These are phyloP conservation scores for Neopestalotiopsis rosae DNA, from an alignment of 2,329 filamentous ascomycete genomes.

Conservation along the genomic window DNA sequence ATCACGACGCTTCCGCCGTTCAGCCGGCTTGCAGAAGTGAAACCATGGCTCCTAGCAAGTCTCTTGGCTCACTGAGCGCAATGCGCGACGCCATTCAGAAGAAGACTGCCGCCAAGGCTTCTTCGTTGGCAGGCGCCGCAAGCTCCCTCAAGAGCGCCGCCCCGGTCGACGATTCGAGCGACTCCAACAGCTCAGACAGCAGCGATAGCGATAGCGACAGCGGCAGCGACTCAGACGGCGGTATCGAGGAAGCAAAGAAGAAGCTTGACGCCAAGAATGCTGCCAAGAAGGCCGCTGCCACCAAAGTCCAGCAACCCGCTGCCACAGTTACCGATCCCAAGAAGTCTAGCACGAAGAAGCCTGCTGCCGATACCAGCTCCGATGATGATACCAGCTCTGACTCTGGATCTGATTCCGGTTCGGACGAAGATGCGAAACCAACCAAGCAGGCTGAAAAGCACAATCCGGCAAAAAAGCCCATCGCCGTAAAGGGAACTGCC, in stretches of 20 bases:
- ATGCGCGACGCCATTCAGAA: slow-evolving; percentile 32
- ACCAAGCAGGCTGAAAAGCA: not conserved
- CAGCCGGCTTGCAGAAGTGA: not conserved
- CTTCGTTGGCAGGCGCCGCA: slow-evolving; percentile 23
- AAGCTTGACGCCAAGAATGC: slow-evolving; percentile 37
- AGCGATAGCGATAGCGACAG: slow-evolving; percentile 42
- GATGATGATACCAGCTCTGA: slow-evolving; percentile 14
- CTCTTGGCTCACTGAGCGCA: slow-evolving; percentile 23
- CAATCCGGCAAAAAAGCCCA: not conserved
- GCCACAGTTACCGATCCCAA: slow-evolving; percentile 24
- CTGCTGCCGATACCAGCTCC: slow-evolving; percentile 20
- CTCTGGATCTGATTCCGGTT: slow-evolving; percentile 20
- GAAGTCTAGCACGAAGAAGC: slow-evolving; percentile 28
- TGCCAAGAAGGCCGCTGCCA: slow-evolving; percentile 36
- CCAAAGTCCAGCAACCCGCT: slow-evolving; percentile 28
- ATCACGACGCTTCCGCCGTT: not conserved
- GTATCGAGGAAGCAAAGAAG: slow-evolving; percentile 38
- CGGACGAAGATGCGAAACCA: not conserved
- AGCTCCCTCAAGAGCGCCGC: slow-evolving; percentile 26
- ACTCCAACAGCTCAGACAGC: slow-evolving; percentile 22
- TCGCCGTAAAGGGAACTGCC: not conserved
- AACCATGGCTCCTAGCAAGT: slow-evolving; percentile 21
- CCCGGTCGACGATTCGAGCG: slow-evolving; percentile 27
- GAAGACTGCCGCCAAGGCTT: slow-evolving; percentile 27
- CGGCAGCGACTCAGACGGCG: slow-evolving; percentile 36